phyloP scores from a whole-genome alignment of 176 grass and related monocot species.

The Ensete ventricosum region DNA sequence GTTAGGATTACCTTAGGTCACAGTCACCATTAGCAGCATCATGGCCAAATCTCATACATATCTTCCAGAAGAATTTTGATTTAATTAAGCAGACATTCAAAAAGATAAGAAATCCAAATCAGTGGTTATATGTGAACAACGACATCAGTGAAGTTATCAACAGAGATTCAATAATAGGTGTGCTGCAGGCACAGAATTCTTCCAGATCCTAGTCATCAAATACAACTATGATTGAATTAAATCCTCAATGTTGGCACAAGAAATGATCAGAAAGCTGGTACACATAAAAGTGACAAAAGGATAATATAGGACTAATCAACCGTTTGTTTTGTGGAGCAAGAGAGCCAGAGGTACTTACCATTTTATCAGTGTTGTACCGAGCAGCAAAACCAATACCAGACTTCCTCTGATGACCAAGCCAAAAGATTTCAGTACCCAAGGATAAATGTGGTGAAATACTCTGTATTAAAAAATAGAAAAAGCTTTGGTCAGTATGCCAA shows the following conservation, averaged over 20 bases:
- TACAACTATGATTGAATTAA: neutral
- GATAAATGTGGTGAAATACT: slow-evolving; percentile 73
- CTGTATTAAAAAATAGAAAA: slow-evolving; percentile 28
- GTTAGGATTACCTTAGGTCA: neutral
- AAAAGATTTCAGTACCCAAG: slow-evolving; percentile 58
- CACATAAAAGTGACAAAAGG: neutral
- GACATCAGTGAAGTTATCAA: neutral
- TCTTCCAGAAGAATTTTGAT: neutral
- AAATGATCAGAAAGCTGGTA: neutral
- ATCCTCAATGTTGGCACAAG: neutral
- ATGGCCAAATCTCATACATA: neutral
- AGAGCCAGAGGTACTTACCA: slow-evolving; percentile 24
- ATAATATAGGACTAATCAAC: neutral
- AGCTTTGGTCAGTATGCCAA: neutral
- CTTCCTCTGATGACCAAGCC: slow-evolving; percentile 54
- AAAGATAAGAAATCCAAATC: neutral
- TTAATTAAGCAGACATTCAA: neutral
- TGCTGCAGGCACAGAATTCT: neutral
- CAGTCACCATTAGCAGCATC: neutral
- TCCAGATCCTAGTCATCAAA: neutral
- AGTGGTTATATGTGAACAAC: neutral
- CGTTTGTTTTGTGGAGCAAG: neutral
- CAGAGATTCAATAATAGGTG: neutral
- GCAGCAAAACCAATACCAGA: slow-evolving; percentile 63
- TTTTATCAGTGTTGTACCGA: slow-evolving; percentile 66